These are phyloP conservation scores for Blastobotrys ciferrii DNA, from an alignment of 1,139 yeast genomes.

Conservation along the genomic window DNA sequence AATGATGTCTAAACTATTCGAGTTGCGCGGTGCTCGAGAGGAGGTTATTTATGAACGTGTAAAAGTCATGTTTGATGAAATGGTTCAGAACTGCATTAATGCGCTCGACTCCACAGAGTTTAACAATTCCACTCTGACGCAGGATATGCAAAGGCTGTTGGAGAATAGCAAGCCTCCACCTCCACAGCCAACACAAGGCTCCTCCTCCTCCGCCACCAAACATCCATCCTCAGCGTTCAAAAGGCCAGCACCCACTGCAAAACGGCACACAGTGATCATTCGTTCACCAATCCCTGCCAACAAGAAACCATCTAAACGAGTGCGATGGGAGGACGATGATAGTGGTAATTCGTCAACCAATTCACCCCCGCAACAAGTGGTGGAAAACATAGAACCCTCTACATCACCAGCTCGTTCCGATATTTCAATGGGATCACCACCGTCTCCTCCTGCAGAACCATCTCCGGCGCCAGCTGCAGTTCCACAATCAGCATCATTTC, in stretches of 20 bases:
- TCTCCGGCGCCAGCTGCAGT: not conserved
- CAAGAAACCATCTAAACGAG: constrained; percentile 28
- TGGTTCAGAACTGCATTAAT: not conserved
- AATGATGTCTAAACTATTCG: constrained; percentile 2
- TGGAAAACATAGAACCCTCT: not conserved
- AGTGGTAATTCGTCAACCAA: constrained; percentile 2
- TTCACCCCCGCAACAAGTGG: constrained; percentile 3
- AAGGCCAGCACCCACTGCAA: constrained; percentile 15
- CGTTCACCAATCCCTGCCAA: constrained; percentile 24
- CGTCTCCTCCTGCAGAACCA: too few relatives aligned
- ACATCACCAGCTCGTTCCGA: constrained; percentile 4
- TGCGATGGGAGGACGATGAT: constrained; percentile 31
- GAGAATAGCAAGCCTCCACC: not conserved
- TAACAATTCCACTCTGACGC: constrained; percentile 2
- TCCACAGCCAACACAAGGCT: not conserved
- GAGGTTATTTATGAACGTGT: constrained; percentile 1
- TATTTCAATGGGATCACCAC: constrained; percentile 4
- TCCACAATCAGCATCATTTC: not conserved
- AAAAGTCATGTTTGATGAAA: constrained; percentile 8
- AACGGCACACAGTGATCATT: constrained; percentile 21
- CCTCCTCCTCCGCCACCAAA: not conserved
- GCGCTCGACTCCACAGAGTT: constrained; percentile 8
- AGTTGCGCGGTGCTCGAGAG: constrained; percentile 6
- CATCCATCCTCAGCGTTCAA: constrained; percentile 15
- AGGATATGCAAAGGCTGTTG: constrained; percentile 2